Evolutionary conservation across 208 protist species (phyloP), one percentile per base, ranked within the genome.

Genomic region (Crithidia expoeki): DNA sequence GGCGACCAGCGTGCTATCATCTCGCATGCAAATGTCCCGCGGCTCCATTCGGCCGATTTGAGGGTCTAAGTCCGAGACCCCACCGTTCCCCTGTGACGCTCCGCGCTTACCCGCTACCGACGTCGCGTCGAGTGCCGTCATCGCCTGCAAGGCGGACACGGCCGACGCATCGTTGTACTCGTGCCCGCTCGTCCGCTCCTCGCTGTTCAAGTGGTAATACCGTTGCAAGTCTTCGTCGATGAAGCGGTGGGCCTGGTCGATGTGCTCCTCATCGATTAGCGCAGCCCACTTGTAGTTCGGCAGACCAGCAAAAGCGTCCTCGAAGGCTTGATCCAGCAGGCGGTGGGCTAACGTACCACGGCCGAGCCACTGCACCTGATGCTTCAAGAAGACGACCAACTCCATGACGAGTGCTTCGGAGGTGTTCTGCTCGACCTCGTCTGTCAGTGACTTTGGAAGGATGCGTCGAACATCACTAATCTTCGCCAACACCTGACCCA

Each of bases 181-280:
- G 79, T 93, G 88, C 36, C 87, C 88, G 68, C 86, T 92, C 32
- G 88, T 94, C 21, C 88, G 88, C 80, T 86, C 69, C 11, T 79
- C 67, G 64, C 84, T 92, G 79, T 82, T 89, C 38, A 83, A 76
- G 23, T 79, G 73, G 56, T 96, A 96, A 74, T 94, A 96, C 27
- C 57, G 67, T 64, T 87, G 93, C 27, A 96, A 74, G 59, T 89
- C 75, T 17, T 53, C 50, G 47, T 96, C 90, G 67, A 96, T 61
- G 53, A 53, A 66, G 32, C 62, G 60, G 56, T 92, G 85, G 2
- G 86, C 61, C 33, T 88, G 33, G 7, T 56, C 38, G 30, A 74
- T 66, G 50, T 75, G 51, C 27, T 80, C 79, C 64, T 90, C 84
- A 71, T 89, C 81, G 33, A 81, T 70, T 40, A 94, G 57, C 23